Evolutionary conservation across 495 filamentous ascomycete genomes (phyloP), one percentile per base, ranked within the genome.

Genomic region (Pseudevernia furfuracea): DNA sequence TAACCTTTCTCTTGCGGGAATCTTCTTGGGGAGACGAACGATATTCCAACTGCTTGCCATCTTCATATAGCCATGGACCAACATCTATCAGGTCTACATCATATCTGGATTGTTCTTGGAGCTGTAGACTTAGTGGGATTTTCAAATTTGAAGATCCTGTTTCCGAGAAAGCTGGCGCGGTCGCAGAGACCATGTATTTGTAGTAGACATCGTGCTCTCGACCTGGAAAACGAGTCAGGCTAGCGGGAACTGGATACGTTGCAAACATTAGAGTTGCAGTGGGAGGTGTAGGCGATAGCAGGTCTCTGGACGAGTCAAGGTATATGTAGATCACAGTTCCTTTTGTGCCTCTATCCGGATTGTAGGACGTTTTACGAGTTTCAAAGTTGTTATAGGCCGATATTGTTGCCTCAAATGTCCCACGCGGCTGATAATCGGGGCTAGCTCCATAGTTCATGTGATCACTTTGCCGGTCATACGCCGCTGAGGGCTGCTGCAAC

Each of bases 21-120:
- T 23, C 38, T 32, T 53, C n/a, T 55, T 55, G 52, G 15, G 41
- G 63, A 12, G 67, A 70, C 7, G 71, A 49, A 19, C 30, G 65
- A 12, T 77, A 69, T 4, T 74, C 75, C 17, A 72, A 69, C 9
- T 75, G 74, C 19, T 73, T 53, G 21, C 72, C 70, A 48, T 84
- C 81, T 63, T 82, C 79, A 65, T 95, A 98, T 4, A 84, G 86
- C 72, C 95, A 97, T 21, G 80, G 78, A 67, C 90, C 92, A 39
- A 90, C 84, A 62, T 91, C 85, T 19, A 87, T 76, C 15, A 83
- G 81, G 11, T 82, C 80, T 25, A 88, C 71, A 62, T 81, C 77
- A 62, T 83, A 81, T 10, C 87, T 88, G 55, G 81, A 79, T 32
- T 85, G 80, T 52, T 81, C 82, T 64, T 93, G 88, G 70, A 95